A percentile compares a stretch with the other conserved stretches of the same genome.
Conservation (phyloP, 257 asterid species). For the Capsicum baccatum region DNA sequence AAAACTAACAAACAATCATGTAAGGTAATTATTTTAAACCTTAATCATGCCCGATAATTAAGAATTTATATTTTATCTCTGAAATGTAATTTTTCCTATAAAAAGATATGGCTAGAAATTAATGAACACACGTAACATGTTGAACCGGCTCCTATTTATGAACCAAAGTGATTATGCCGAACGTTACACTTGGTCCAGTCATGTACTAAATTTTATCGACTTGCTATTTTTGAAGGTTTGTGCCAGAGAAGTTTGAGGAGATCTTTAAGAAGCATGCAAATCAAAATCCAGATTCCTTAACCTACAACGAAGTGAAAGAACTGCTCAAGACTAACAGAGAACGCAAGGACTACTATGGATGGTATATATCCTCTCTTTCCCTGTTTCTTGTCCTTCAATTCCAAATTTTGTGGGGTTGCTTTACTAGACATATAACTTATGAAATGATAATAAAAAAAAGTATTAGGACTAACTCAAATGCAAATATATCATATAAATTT, state of each 20-base stretch:
- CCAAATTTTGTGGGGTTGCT: not conserved
- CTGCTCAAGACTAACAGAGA: slow-evolving; percentile 69
- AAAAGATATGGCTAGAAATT: too few species aligned
- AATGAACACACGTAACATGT: too few species aligned
- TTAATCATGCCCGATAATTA: too few species aligned
- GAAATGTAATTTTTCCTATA: too few species aligned
- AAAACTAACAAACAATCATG: too few species aligned
- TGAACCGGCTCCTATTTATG: too few species aligned
- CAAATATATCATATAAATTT: too few species aligned
- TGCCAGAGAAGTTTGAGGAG: slow-evolving; percentile 68
- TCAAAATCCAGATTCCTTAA: slow-evolving; percentile 50
- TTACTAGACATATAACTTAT: not conserved
- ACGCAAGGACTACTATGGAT: slow-evolving; percentile 76
- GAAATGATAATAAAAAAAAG: too few species aligned
- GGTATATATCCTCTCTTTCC: slow-evolving; percentile 46
- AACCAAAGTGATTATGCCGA: not conserved
- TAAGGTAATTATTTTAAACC: too few species aligned
- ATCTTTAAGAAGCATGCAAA: slow-evolving; percentile 65
- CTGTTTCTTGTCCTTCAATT: not conserved
- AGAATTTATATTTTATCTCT: too few species aligned
- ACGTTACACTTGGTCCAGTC: not conserved
- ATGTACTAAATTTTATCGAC: not conserved
- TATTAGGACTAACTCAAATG: not conserved
- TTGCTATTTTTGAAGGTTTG: slow-evolving; percentile 54
- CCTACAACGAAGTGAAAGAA: slow-evolving; percentile 59